Evolutionary conservation across 139 green algal species (phyloP).

Genomic region (Asterochloris erici): DNA sequence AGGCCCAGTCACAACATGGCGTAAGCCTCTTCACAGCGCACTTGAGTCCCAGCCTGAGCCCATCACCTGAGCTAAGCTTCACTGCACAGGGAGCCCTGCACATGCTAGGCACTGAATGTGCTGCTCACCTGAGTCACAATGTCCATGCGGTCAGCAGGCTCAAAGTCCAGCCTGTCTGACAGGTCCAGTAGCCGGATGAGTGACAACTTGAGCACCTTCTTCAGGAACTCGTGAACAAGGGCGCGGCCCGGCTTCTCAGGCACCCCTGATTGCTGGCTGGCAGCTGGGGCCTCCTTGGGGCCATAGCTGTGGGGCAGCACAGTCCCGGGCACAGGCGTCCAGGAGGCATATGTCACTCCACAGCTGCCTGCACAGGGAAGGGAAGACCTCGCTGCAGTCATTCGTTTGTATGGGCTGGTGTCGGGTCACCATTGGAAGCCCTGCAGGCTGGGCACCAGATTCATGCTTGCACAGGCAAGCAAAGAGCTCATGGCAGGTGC

Average conservation of each 20-base stretch:
- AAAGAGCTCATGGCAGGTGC: neutral
- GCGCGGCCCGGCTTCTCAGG: conserved; percentile 2
- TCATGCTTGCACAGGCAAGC: neutral
- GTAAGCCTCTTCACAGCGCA: too few species aligned
- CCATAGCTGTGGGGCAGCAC: conserved; percentile 16
- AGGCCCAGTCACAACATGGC: too few species aligned
- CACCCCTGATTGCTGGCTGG: neutral
- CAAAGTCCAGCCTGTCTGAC: conserved; percentile 24
- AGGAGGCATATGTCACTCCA: too few species aligned
- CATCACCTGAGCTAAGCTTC: too few species aligned
- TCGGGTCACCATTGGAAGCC: too few species aligned
- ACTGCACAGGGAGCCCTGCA: too few species aligned
- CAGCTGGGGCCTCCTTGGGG: neutral
- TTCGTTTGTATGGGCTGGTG: too few species aligned
- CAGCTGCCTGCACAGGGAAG: too few species aligned
- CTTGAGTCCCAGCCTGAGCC: too few species aligned
- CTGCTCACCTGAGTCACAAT: conserved; percentile 20
- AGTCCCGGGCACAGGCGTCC: too few species aligned
- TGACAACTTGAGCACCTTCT: conserved; percentile 30
- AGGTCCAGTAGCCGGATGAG: conserved; percentile 26
- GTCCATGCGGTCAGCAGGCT: neutral
- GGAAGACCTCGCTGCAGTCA: too few species aligned
- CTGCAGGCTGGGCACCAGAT: too few species aligned
- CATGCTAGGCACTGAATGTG: neutral
- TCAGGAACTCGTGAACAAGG: conserved; percentile 30